These are phyloP conservation scores for Alternaria sp. DNA, from an alignment of 2,329 filamentous ascomycete species.

Conservation along the genomic window DNA sequence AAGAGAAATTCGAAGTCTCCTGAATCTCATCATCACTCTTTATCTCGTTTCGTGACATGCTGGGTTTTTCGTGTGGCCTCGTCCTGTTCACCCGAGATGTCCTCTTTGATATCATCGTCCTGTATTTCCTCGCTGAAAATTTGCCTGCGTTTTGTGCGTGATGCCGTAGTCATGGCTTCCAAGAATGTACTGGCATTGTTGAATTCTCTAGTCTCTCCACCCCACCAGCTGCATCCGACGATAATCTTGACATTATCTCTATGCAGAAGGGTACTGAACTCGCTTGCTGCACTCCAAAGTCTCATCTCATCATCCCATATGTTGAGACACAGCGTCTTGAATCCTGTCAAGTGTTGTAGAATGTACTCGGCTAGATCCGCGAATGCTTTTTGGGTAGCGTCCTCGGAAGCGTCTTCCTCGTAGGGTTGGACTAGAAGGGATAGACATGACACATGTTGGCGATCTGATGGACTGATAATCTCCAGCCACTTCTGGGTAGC, in stretches of 20 bases:
- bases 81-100: not conserved
- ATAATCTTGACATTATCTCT: slow-evolving; percentile 20
- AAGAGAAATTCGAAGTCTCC: not conserved
- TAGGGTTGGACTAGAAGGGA: slow-evolving; percentile 39
- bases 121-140: not conserved
- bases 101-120: not conserved
- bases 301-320: slow-evolving; percentile 27
- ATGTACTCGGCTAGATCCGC: slow-evolving; percentile 30
- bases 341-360: slow-evolving; percentile 20
- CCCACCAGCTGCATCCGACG: slow-evolving; percentile 15
- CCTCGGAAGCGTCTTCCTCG: slow-evolving; percentile 40
- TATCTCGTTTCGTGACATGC: not conserved
- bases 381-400: slow-evolving; percentile 27
- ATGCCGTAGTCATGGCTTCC: slow-evolving; percentile 2
- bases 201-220: slow-evolving; percentile 12
- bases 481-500: slow-evolving; percentile 41
- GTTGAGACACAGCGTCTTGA: slow-evolving; percentile 30
- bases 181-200: slow-evolving; percentile 15
- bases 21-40: not conserved
- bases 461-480: slow-evolving; percentile 23
- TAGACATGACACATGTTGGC: slow-evolving; percentile 31
- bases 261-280: slow-evolving; percentile 24
- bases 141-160: not conserved
- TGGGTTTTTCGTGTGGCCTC: not conserved
- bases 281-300: slow-evolving; percentile 12